phyloP scores from a whole-genome alignment of 768 basidiomycete species.

The Tricholoma furcatifolium region DNA sequence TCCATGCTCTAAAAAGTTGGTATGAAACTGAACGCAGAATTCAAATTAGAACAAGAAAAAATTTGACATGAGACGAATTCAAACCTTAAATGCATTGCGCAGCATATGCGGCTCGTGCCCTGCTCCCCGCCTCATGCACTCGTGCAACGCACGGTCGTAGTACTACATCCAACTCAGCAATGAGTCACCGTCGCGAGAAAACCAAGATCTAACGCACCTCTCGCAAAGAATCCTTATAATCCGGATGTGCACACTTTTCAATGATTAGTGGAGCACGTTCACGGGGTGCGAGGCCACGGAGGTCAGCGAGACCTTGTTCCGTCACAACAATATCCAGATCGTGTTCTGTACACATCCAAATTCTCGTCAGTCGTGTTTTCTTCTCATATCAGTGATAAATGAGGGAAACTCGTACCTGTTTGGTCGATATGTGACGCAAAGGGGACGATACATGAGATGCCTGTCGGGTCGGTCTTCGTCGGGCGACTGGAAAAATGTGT shows the following conservation, averaged over 20 bases:
- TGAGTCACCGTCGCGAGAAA: too few relatives aligned
- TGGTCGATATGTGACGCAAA: slow-evolving; percentile 49
- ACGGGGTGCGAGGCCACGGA: slow-evolving; percentile 44
- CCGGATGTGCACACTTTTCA: slow-evolving; percentile 47
- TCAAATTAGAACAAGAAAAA: not conserved
- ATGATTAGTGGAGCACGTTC: slow-evolving; percentile 47
- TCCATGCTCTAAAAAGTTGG: slow-evolving; percentile 29
- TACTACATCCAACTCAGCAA: slow-evolving; percentile 27
- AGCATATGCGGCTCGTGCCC: slow-evolving; percentile 52
- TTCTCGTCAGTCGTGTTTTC: not conserved
- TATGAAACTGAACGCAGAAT: slow-evolving; percentile 11
- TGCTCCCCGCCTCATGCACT: slow-evolving; percentile 41
- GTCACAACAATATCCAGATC: slow-evolving; percentile 48
- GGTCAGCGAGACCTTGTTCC: slow-evolving; percentile 48
- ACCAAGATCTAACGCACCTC: slow-evolving; percentile 25
- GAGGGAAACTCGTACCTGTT: slow-evolving; percentile 31
- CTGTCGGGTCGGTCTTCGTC: slow-evolving; percentile 46
- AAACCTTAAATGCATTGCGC: slow-evolving; percentile 20
- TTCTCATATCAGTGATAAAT: not conserved
- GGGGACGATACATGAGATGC: slow-evolving; percentile 49
- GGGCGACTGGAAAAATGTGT: slow-evolving; percentile 30
- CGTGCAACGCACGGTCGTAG: slow-evolving; percentile 40
- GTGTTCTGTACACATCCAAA: slow-evolving; percentile 31
- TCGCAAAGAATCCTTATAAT: slow-evolving; percentile 39
- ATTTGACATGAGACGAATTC: not conserved